Conservation (phyloP, 208 protist species). For the Balamuthia mandrillaris region DNA sequence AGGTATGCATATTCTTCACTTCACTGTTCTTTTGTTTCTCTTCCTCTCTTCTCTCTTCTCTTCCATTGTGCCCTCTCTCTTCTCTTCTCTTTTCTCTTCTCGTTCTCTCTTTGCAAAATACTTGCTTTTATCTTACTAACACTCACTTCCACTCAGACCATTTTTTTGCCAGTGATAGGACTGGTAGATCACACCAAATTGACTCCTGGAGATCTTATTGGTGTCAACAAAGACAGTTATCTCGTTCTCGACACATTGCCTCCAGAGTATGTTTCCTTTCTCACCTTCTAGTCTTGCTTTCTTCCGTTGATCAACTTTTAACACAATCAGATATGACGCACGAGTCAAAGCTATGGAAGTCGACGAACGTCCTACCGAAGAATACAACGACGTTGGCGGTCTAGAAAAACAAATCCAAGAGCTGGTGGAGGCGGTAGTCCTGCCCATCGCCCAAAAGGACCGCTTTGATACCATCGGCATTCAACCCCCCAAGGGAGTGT, state of each 20-base stretch:
- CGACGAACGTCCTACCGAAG: conserved; percentile 98
- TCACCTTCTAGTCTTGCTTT: neutral
- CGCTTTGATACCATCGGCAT: conserved; percentile 97
- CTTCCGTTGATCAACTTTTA: neutral
- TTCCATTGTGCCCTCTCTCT: neutral
- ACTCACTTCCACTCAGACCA: conserved; percentile 75
- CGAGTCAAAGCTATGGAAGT: conserved; percentile 99
- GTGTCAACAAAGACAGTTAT: conserved; percentile 99
- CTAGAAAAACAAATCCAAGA: conserved; percentile 99
- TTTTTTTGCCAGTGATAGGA: conserved; percentile 99
- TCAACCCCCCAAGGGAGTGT: conserved; percentile 96
- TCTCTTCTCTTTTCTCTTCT: neutral
- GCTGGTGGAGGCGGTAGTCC: conserved; percentile 96
- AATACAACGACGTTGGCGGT: conserved; percentile 98
- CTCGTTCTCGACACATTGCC: conserved; percentile 98
- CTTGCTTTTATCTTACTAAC: neutral
- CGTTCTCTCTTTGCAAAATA: neutral
- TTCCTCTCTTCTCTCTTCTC: neutral
- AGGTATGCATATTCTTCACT: conserved; percentile 64
- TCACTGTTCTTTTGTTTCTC: conserved; percentile 27
- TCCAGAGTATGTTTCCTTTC: conserved; percentile 86
- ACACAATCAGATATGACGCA: conserved; percentile 84
- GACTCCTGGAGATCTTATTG: conserved; percentile 97
- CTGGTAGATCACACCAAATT: conserved; percentile 94
- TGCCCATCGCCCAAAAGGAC: conserved; percentile 98